Percentiles rank a stretch among this genome's conserved stretches.
Evolutionary conservation across 2,329 filamentous ascomycete species (phyloP).

Genomic region (Fusarium marasasianum): DNA sequence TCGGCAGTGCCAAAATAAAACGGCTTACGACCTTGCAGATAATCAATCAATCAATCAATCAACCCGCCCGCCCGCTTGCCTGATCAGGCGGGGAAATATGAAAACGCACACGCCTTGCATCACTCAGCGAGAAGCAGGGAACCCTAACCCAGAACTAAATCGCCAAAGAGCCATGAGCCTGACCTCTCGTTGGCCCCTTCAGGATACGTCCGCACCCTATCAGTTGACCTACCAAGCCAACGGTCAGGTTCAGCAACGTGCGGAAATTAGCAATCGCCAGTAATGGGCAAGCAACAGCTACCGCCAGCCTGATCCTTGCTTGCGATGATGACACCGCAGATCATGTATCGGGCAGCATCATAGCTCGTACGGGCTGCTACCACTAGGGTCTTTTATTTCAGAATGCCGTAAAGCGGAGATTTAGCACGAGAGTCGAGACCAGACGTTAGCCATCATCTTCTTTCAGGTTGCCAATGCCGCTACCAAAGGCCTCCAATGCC

Average conservation of each 20-base stretch:
- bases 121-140: not conserved
- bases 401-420: slow-evolving; percentile 13
- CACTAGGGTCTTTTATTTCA: slow-evolving; percentile 13
- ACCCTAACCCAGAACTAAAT: not conserved
- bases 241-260: not conserved
- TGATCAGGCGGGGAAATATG: slow-evolving; percentile 22
- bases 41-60: slow-evolving; percentile 1
- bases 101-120: slow-evolving; percentile 18
- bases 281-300: not conserved
- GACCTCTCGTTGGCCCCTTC: not conserved
- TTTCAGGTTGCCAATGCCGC: slow-evolving; percentile 27
- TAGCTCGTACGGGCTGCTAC: not conserved
- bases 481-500: not conserved
- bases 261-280: not conserved
- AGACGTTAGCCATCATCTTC: slow-evolving; percentile 17
- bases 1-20: slow-evolving; percentile 34
- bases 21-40: slow-evolving; percentile 23
- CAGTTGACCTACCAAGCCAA: not conserved
- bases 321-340: slow-evolving; percentile 26
- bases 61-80: not conserved
- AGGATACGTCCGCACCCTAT: not conserved
- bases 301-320: slow-evolving; percentile 1
- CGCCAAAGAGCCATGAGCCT: not conserved
- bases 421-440: slow-evolving; percentile 13
- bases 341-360: slow-evolving; percentile 29